These are phyloP conservation scores for Wickerhamomyces rabaulensis DNA, from an alignment of 805 yeast genomes.

Conservation along the genomic window DNA sequence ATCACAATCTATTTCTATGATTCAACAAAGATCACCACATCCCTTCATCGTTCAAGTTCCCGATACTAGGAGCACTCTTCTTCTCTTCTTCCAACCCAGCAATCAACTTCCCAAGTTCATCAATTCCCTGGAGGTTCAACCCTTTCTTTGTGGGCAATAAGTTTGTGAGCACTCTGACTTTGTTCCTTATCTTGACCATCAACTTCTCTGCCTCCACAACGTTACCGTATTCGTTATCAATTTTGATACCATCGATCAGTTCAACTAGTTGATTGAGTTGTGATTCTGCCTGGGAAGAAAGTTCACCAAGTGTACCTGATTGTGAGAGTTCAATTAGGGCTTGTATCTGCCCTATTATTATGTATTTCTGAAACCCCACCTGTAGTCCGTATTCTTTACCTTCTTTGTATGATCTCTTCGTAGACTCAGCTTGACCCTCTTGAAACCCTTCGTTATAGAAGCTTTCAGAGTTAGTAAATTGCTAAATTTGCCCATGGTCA, in stretches of 20 bases:
- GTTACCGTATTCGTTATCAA: conserved; percentile 45
- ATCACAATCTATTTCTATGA: too few species aligned
- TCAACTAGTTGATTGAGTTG: conserved; percentile 25
- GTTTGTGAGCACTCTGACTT: conserved; percentile 47
- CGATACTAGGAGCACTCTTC: conserved; percentile 12
- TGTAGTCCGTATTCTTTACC: conserved; percentile 85
- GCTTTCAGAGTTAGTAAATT: not conserved
- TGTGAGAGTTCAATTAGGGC: conserved; percentile 45
- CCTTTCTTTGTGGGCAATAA: conserved; percentile 20
- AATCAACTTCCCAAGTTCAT: conserved; percentile 7
- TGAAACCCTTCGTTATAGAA: conserved; percentile 63
- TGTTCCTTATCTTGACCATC: conserved; percentile 54
- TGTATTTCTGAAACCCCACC: conserved; percentile 66
- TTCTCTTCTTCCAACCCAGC: conserved; percentile 16
- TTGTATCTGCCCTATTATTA: conserved; percentile 63
- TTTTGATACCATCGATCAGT: conserved; percentile 28
- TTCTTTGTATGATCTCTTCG: conserved; percentile 55
- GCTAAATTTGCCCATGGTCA: too few species aligned
- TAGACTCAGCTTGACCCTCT: conserved; percentile 65
- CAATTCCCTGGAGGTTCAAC: conserved; percentile 12
- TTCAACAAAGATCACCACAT: conserved; percentile 19
- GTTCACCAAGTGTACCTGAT: conserved; percentile 1
- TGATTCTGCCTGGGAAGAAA: conserved; percentile 18
- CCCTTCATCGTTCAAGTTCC: conserved; percentile 21
- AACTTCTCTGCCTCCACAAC: conserved; percentile 51